These are phyloP conservation scores for Citrus trifoliata DNA, from an alignment of 345 rosid species.

Conservation along the genomic window DNA sequence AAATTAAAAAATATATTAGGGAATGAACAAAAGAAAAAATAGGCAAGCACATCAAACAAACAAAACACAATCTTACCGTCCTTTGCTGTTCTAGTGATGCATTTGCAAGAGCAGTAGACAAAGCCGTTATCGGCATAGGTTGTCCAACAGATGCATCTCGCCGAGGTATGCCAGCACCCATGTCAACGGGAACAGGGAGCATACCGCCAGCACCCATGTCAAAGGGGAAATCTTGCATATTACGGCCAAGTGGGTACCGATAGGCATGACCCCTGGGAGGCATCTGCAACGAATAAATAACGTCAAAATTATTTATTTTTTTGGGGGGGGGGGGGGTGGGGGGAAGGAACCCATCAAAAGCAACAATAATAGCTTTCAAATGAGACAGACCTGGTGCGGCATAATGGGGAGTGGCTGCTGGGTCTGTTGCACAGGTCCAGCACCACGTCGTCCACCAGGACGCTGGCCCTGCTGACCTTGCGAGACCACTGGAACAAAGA, in stretches of 20 bases:
- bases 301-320: neutral
- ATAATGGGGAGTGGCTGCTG: slow-evolving; percentile 62
- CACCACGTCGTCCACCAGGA: slow-evolving; percentile 57
- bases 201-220: slow-evolving; percentile 47
- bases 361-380: neutral
- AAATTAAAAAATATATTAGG: neutral
- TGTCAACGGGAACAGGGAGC: slow-evolving; percentile 57
- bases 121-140: slow-evolving; percentile 51
- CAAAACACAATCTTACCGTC: slow-evolving; percentile 34
- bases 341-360: no score
- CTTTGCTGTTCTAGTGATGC: slow-evolving; percentile 74
- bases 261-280: slow-evolving; percentile 69
- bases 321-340: neutral
- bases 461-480: slow-evolving; percentile 68
- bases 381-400: slow-evolving; percentile 51
- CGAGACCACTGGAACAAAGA: slow-evolving; percentile 64
- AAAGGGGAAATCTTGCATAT: slow-evolving; percentile 44
- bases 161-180: slow-evolving; percentile 53
- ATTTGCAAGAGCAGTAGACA: slow-evolving; percentile 72
- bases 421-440: slow-evolving; percentile 52
- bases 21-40: neutral
- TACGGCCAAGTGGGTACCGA: slow-evolving; percentile 67
- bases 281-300: slow-evolving; percentile 34
- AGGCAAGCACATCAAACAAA: neutral
- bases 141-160: slow-evolving; percentile 49